These are phyloP conservation scores for Talaromyces sp. DNA, from an alignment of 2,329 filamentous ascomycete species.

Conservation along the genomic window DNA sequence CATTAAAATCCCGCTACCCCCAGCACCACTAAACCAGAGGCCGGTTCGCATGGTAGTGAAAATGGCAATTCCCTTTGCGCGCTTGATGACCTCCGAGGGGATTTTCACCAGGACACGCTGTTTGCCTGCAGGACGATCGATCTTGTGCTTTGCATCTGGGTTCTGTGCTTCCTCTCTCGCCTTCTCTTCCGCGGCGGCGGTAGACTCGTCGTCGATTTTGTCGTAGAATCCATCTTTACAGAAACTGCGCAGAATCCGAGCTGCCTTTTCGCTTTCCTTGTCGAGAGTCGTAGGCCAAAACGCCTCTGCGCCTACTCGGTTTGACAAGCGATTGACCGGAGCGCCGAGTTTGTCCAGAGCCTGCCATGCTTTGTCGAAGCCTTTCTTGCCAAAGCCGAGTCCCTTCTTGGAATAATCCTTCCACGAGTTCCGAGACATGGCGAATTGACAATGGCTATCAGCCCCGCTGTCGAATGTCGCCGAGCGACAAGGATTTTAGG, in stretches of 20 bases:
- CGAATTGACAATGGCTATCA: constrained; percentile 3
- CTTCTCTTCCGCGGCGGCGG: constrained; percentile 46
- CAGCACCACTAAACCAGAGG: constrained; percentile 84
- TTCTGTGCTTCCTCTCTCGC: not conserved
- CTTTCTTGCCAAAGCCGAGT: constrained; percentile 47
- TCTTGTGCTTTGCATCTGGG: constrained; percentile 38
- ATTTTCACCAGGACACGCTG: constrained; percentile 75
- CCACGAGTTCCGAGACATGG: constrained; percentile 47
- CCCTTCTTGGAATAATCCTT: constrained; percentile 41
- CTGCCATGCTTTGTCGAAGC: constrained; percentile 70
- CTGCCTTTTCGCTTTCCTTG: constrained; percentile 86
- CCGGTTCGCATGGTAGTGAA: constrained; percentile 96
- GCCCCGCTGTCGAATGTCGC: constrained; percentile 3
- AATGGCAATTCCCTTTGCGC: constrained; percentile 84
- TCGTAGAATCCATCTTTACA: constrained; percentile 72
- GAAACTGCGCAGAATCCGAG: constrained; percentile 83
- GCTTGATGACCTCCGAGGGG: constrained; percentile 75
- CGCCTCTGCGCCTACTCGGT: constrained; percentile 74
- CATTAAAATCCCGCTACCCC: constrained; percentile 82
- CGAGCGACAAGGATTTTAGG: constrained; percentile 4
- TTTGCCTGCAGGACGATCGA: constrained; percentile 53
- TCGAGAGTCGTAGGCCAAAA: constrained; percentile 85
- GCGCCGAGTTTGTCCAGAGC: constrained; percentile 65
- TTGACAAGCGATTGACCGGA: constrained; percentile 75
- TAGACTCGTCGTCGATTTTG: constrained; percentile 26